Evolutionary conservation across 2,329 filamentous ascomycete species (phyloP).

Genomic region (Allantophomopsis lycopodina): DNA sequence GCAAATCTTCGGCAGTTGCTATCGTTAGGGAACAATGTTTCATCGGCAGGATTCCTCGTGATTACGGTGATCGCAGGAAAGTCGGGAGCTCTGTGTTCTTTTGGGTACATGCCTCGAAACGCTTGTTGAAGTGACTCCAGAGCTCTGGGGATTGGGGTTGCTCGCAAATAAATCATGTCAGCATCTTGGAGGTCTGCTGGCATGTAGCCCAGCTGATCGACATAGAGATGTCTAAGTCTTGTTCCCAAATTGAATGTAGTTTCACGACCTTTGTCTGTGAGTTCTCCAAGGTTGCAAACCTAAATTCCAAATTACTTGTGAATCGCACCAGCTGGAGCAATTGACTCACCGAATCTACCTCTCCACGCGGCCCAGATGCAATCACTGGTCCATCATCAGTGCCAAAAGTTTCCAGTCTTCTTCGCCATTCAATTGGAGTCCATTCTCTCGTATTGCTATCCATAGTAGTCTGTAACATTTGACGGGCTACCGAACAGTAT

Average conservation of each 20-base stretch:
- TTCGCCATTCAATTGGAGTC: slow-evolving; percentile 37
- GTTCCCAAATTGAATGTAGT: slow-evolving; percentile 57
- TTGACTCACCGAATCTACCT: slow-evolving; percentile 45
- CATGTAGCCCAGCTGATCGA: slow-evolving; percentile 62
- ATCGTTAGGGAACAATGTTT: slow-evolving; percentile 73
- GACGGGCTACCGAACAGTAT: slow-evolving; percentile 69
- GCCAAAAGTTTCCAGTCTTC: slow-evolving; percentile 75
- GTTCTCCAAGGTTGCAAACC: slow-evolving; percentile 64
- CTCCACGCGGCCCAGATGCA: slow-evolving; percentile 50
- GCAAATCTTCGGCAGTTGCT: slow-evolving; percentile 60
- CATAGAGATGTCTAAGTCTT: slow-evolving; percentile 57
- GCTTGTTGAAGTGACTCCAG: slow-evolving; percentile 67
- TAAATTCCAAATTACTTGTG: no score
- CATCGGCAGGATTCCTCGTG: slow-evolving; percentile 49
- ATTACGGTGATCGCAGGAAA: slow-evolving; percentile 54
- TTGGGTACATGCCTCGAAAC: slow-evolving; percentile 63
- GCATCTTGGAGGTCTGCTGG: slow-evolving; percentile 38
- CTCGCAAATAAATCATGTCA: slow-evolving; percentile 57
- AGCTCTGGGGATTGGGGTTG: slow-evolving; percentile 62
- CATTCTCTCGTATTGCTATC: slow-evolving; percentile 27
- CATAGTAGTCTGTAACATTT: slow-evolving; percentile 50
- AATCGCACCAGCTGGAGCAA: no score
- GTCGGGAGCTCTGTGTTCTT: slow-evolving; percentile 28
- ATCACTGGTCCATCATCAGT: slow-evolving; percentile 54
- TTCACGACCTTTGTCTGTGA: slow-evolving; percentile 62